Percentiles rank a stretch among this genome's conserved stretches.
Conservation (phyloP, 2,329 filamentous ascomycete genomes). For the Fusarium sp. region DNA sequence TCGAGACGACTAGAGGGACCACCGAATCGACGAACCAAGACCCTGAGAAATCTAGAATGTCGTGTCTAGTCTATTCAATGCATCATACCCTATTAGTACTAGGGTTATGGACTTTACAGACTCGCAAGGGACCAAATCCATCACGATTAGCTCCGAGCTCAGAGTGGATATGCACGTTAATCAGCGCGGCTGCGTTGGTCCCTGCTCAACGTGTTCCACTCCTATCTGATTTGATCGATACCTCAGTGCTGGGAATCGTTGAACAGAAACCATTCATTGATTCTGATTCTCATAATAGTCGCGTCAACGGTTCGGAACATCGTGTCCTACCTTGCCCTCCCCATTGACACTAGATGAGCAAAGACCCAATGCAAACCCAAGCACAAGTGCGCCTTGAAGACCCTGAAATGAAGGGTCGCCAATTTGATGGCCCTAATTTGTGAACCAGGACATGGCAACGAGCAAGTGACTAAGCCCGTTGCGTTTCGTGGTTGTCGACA, state of each 20-base stretch:
- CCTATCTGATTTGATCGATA: slow-evolving; percentile 4
- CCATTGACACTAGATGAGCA: not conserved
- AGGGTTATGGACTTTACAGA: slow-evolving; percentile 6
- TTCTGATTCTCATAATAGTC: not conserved
- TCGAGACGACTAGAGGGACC: not conserved
- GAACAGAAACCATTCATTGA: not conserved
- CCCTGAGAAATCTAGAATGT: slow-evolving; percentile 27
- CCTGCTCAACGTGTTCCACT: slow-evolving; percentile 24
- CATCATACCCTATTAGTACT: slow-evolving; percentile 33
- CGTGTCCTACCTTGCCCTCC: not conserved
- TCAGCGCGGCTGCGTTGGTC: slow-evolving; percentile 30
- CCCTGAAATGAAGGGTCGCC: slow-evolving; percentile 26
- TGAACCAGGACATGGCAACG: slow-evolving; percentile 24
- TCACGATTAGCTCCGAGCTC: slow-evolving; percentile 31
- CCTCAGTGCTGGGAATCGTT: not conserved
- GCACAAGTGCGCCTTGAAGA: slow-evolving; percentile 2
- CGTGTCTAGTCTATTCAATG: slow-evolving; percentile 6
- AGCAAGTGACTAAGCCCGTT: slow-evolving; percentile 25
- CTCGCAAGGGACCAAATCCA: slow-evolving; percentile 20
- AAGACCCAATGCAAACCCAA: not conserved
- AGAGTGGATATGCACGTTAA: slow-evolving; percentile 30
- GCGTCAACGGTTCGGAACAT: not conserved
- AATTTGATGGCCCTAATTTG: slow-evolving; percentile 24
- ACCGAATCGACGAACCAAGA: slow-evolving; percentile 6
- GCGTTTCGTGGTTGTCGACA: slow-evolving; percentile 23